Base-by-base conservation (phyloP, 306 rosid genomes). In the Vigna unguiculata region DNA sequence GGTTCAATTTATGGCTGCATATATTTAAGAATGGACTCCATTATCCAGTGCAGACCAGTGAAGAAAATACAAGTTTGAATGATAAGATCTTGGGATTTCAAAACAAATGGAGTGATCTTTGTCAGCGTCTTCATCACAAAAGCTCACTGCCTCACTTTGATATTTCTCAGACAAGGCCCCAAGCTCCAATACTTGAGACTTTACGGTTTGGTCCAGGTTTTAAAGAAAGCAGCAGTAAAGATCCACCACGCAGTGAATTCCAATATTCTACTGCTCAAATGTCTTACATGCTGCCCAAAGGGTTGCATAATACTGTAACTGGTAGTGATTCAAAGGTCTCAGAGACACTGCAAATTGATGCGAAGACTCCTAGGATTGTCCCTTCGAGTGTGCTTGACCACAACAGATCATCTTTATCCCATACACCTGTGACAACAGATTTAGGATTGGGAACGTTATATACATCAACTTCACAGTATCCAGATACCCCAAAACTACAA, bases 381-480 rank as follows among this genome's bases (percentile, higher is more conserved):
- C 67, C 88, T 63, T 81, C 73, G 67, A 77, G 74, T 83, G 80
- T 75, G 32, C 82, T 76, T 49, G 90, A 82, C 58, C 54, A 21
- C 17, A 66, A 21, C 17, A 66, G 68, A 79, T 81, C 85, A 54
- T 78, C 89, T 55, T 74, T 86, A 22, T 76, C 83, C 11, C 57
- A 77, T 60, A 47, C 82, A 70, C 86, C 87, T 51, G 98, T 82
- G 62, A 82, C 92, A 53, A 94, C 98, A 61, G 98, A 94, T 90
- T 88, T 94, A 89, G 91, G 96, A 58, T 71, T 94, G 88, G 98
- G 97, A 72, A 89, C 96, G 2, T 75, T 90, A 17, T 89, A 92
- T 81, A 74, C 88, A 60, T 81, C 93, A 46, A 66, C 82, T 51
- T 51, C 87, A 60, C 86, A 59, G 61, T 80, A 74, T 57, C 86